Base-by-base conservation (phyloP, 139 green algal genomes). In the Spirogloea muscicola region DNA sequence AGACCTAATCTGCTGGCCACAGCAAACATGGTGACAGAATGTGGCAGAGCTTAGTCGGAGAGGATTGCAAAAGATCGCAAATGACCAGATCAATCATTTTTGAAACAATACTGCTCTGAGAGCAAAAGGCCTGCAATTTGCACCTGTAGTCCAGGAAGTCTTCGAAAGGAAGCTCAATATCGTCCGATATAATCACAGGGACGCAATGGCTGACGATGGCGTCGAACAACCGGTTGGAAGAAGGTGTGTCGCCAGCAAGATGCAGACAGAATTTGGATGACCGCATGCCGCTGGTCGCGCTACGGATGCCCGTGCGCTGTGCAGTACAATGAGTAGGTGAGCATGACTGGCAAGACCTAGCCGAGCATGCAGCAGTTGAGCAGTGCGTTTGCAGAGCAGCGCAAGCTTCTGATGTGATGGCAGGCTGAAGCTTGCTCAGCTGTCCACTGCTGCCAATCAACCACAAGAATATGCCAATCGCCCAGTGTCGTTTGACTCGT, bases 101-200 rank as follows among this genome's bases (percentile, higher is more conserved):
- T n/a, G n/a, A n/a, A n/a, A n/a, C n/a, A n/a, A n/a, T n/a, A n/a
- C n/a, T n/a, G n/a, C n/a, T n/a, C n/a, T n/a, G n/a, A n/a, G n/a
- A n/a, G n/a, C n/a, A n/a, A n/a, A n/a, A n/a, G n/a, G n/a, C n/a
- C n/a, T n/a, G n/a, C n/a, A n/a, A n/a, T n/a, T n/a, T n/a, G n/a
- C n/a, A 65, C 43, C 39, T 48, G 49, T 76, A 76, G 49, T 76
- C 31, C 18, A 76, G 27, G 3, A 48, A 68, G 2, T 41, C 57
- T 13, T 76, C 68, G 42, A 76, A 76, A 4, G 68, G 68, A 49
- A 76, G 49, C 49, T 76, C 68, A 13, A 76, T 76, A 25, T 68
- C 57, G 68, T 76, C 57, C 33, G 49, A 68, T 21, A 76, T 68
- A 10, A 76, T 69, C 5, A 76, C 68, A 10, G 68, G 68, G 18